phyloP scores from a whole-genome alignment of 768 basidiomycete species.

The Sarcodon sp. region DNA sequence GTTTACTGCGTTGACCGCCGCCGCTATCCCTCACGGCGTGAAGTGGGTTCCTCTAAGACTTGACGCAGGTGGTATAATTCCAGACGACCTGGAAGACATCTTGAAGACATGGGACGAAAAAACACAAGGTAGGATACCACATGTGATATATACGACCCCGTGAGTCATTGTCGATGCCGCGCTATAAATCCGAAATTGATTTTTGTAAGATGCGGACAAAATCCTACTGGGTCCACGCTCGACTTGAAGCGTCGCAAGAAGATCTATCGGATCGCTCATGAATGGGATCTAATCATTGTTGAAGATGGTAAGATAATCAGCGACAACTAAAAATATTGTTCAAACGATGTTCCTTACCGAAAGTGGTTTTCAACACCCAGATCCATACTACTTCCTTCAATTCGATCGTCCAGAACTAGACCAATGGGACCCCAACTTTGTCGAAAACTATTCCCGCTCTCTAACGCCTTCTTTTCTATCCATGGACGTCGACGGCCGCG shows the following conservation, averaged over 20 bases:
- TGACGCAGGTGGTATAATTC: slow-evolving; percentile 36
- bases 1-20: slow-evolving; percentile 26
- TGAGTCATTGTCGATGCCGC: slow-evolving; percentile 11
- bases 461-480: slow-evolving; percentile 30
- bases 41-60: slow-evolving; percentile 32
- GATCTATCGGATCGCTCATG: slow-evolving; percentile 33
- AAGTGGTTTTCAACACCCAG: slow-evolving; percentile 9
- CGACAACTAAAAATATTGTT: not conserved
- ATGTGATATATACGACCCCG: slow-evolving; percentile 38
- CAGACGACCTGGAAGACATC: slow-evolving; percentile 30
- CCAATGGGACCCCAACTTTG: slow-evolving; percentile 11
- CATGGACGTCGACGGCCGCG: slow-evolving; percentile 35
- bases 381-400: slow-evolving; percentile 39
- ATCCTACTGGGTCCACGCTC: slow-evolving; percentile 37
- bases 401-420: slow-evolving; percentile 17
- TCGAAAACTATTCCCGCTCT: slow-evolving; percentile 17
- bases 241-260: slow-evolving; percentile 28
- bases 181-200: slow-evolving; percentile 1
- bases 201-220: slow-evolving; percentile 22
- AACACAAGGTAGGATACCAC: slow-evolving; percentile 31
- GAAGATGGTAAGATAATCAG: slow-evolving; percentile 21
- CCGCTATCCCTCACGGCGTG: slow-evolving; percentile 24
- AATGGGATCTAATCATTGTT: slow-evolving; percentile 38
- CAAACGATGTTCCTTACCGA: not conserved
- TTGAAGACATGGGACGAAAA: slow-evolving; percentile 29